Conservation (phyloP, 2,329 filamentous ascomycete species). For the Talaromyces amestolkiae region DNA sequence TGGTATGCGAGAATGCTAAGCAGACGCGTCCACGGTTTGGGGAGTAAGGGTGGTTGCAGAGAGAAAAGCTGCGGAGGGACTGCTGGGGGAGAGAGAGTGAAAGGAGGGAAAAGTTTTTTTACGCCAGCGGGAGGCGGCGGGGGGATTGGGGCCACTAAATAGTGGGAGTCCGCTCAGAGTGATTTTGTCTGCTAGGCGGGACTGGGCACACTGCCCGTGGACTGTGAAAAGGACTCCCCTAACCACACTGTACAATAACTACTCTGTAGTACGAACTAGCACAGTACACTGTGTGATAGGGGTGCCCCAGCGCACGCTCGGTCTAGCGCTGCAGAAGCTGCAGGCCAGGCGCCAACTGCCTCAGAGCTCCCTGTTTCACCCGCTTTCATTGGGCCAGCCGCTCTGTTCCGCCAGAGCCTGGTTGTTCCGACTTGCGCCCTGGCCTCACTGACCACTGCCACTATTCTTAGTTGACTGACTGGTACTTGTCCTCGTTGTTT, state of each 20-base stretch:
- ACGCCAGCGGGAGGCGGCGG: background rate
- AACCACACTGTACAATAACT: no score
- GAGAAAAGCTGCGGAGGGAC: background rate
- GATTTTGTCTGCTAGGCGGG: background rate
- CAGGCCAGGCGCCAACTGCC: background rate
- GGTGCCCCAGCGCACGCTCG: background rate
- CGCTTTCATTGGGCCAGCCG: constrained; percentile 10
- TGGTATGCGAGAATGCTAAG: constrained; percentile 9
- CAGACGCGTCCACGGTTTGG: constrained; percentile 6
- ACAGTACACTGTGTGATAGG: background rate
- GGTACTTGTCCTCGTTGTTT: background rate
- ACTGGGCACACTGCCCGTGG: constrained; percentile 15
- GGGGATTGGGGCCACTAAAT: constrained; percentile 18
- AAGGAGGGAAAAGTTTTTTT: constrained; percentile 21
- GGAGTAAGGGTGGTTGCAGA: background rate
- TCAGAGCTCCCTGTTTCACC: constrained; percentile 12
- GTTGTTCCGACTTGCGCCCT: background rate
- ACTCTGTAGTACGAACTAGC: no score
- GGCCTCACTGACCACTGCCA: background rate
- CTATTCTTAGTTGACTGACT: background rate
- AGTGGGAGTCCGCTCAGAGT: background rate
- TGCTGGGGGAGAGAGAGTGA: constrained; percentile 16
- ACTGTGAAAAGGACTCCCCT: background rate
- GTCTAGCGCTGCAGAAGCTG: background rate
- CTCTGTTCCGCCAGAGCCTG: background rate